Base-by-base conservation (phyloP, 2,329 filamentous ascomycete genomes). In the Aspergillus calidoustus region DNA sequence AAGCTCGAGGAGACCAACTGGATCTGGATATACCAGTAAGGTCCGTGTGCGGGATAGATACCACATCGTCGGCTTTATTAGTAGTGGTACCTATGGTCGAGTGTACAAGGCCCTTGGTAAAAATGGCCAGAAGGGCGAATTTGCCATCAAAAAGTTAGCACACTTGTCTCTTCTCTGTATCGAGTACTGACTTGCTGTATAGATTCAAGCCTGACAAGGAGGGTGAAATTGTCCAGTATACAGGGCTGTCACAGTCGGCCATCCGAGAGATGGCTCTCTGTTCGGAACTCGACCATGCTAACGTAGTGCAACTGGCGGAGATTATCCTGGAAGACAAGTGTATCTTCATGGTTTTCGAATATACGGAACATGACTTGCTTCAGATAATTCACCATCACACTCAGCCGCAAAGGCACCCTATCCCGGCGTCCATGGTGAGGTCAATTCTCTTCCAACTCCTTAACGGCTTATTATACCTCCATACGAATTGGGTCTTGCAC, bases 261-360 rank as follows among this genome's bases (percentile, higher is more conserved):
- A 92, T 97, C 67, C 91, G 95, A 57, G 95, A 99, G 78, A 99
- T 99, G 93, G 92, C 94, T 17, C 83, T 99, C 0, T 99, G 95
- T 79, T 95, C 92, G 43, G 95, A 99, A 75, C 84, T 99, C 28
- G 88, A 86, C 61, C 93, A 99, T 76, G 83, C 87, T 60, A 98
- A 98, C 74, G 89, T 99, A 38, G 94, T 99, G 68, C 88, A 90
- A 62, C 87, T 97, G 1, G 88, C 94, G 64, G 95, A 99, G 79
- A 98, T 97, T 71, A 97, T 99, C 71, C 84, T 99, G 3, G 94
- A 99, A 79, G 93, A 97, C 77, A 98, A 98, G 81, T 97, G 93
- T 80, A 98, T 99, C 76, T 99, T 93, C 79, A 99, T 99, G 91
- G 93, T 99, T 2, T 98, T 99, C 70, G 95, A 98, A 77, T 99